phyloP scores from a whole-genome alignment of 345 rosid species.

The Aethionema arabicum region DNA sequence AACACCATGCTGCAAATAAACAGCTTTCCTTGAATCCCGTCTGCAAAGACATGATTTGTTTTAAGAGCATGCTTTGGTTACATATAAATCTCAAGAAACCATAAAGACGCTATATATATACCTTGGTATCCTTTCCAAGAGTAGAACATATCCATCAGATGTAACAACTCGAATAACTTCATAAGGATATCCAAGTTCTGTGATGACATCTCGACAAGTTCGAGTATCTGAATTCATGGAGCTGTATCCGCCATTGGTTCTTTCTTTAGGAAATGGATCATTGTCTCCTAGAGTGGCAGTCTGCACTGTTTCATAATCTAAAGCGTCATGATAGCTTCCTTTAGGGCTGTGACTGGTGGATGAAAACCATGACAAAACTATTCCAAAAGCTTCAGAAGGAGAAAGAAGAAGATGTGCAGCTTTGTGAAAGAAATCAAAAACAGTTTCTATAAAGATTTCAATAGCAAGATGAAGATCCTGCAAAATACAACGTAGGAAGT shows the following conservation, averaged over 20 bases:
- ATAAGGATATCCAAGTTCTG: conserved; percentile 96
- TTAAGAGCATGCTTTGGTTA: too few species aligned
- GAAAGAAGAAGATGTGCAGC: conserved; percentile 72
- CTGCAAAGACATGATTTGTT: conserved; percentile 38
- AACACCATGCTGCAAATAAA: conserved; percentile 87
- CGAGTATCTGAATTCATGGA: conserved; percentile 81
- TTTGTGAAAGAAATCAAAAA: conserved; percentile 75
- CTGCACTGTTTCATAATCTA: conserved; percentile 38
- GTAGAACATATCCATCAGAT: conserved; percentile 89
- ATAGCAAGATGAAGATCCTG: conserved; percentile 95
- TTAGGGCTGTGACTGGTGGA: conserved; percentile 31
- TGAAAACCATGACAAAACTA: conserved; percentile 49
- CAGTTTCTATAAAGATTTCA: conserved; percentile 70
- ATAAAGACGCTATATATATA: conserved; percentile 26
- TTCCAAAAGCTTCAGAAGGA: conserved; percentile 55
- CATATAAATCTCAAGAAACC: background rate
- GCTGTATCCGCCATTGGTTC: conserved; percentile 46
- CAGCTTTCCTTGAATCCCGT: conserved; percentile 86
- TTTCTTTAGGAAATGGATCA: conserved; percentile 54
- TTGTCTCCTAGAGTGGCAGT: conserved; percentile 57
- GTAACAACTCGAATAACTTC: conserved; percentile 91
- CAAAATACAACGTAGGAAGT: conserved; percentile 11
- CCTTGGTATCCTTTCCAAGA: conserved; percentile 95
- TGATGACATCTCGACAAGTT: conserved; percentile 92
- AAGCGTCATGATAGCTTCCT: conserved; percentile 28